Conservation (phyloP, 441 rosid species). For the Pelargonium myrrhifolium region DNA sequence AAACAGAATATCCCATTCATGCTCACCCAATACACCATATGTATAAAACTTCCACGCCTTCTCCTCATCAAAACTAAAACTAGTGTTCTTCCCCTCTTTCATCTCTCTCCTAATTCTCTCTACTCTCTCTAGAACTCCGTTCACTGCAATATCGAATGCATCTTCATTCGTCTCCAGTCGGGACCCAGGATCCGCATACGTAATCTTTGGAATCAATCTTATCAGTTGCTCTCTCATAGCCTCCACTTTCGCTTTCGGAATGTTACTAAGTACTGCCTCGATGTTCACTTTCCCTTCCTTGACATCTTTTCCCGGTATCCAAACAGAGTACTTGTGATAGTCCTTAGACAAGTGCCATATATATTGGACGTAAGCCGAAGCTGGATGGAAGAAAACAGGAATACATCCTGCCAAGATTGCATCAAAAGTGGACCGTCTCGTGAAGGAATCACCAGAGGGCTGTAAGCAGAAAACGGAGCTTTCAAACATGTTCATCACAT, state of each 20-base stretch:
- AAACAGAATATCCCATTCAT: slow-evolving; percentile 5
- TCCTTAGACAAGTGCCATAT: slow-evolving; percentile 73
- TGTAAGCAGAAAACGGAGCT: slow-evolving; percentile 67
- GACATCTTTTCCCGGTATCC: slow-evolving; percentile 44
- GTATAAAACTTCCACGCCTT: slow-evolving; percentile 14
- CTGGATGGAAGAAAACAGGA: slow-evolving; percentile 87
- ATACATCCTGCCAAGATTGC: slow-evolving; percentile 75
- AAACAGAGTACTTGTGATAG: slow-evolving; percentile 47
- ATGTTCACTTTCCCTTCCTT: slow-evolving; percentile 47
- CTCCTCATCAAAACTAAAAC: slow-evolving; percentile 18
- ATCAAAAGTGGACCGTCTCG: slow-evolving; percentile 71
- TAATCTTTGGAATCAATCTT: slow-evolving; percentile 48
- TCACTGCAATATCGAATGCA: slow-evolving; percentile 56
- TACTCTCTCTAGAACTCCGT: slow-evolving; percentile 34
- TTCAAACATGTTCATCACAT: slow-evolving; percentile 50
- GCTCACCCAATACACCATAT: background rate
- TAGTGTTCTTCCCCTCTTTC: slow-evolving; percentile 23
- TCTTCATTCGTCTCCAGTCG: slow-evolving; percentile 31
- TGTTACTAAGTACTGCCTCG: slow-evolving; percentile 36
- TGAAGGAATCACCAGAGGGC: slow-evolving; percentile 77
- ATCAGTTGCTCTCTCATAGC: slow-evolving; percentile 58
- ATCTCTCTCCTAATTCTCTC: slow-evolving; percentile 23
- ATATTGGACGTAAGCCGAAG: slow-evolving; percentile 75
- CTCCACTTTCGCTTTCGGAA: slow-evolving; percentile 30
- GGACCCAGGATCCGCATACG: slow-evolving; percentile 53